Base-by-base conservation (phyloP, 2,329 filamentous ascomycete species). In the Aspergillus hiratsukae region DNA sequence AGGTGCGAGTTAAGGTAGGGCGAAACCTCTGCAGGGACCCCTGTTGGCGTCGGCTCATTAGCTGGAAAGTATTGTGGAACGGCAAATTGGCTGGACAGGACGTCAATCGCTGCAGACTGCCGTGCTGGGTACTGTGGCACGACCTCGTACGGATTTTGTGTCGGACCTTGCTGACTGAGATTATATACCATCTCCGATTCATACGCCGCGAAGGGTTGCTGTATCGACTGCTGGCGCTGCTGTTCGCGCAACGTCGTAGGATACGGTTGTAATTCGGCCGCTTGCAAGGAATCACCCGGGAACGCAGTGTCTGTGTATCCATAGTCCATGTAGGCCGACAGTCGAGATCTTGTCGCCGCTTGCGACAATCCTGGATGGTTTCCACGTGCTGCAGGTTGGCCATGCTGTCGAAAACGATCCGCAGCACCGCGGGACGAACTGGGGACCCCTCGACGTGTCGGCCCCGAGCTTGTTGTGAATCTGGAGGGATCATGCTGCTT, bases 171-270 rank as follows among this genome's bases (percentile, higher is more conserved):
- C 71, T 87, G 86, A 69, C 82, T 79, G 67, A 92, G 87, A 76
- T 86, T 87, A 79, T 95, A 95, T 82, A 94, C 87, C 78, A 93
- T 85, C 61, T 84, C 83, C 54, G 83, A 77, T 53, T 86, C 79
- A 66, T 85, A 86, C 62, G 78, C 76, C 53, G 75, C 68, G 66
- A 81, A 81, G 58, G 77, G 73, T 60, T 76, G 75, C 57, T 69
- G 72, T 27, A 58, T 54, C 46, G 52, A 46, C 50, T 52, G 80
- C 63, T 82, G 80, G 59, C 86, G 84, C 63, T 65, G 62, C 19
- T 69, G 69, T 45, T 69, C 66, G 82, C 58, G 80, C 78, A 72
- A 89, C 91, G 65, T 86, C 86, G 84, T 77, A 66, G 83, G 83
- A 72, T 90, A 89, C 59, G 59, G 54, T 57, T 86, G 80, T 72